phyloP scores from a whole-genome alignment of 805 yeast species.

The Candida pseudofarinosa region DNA sequence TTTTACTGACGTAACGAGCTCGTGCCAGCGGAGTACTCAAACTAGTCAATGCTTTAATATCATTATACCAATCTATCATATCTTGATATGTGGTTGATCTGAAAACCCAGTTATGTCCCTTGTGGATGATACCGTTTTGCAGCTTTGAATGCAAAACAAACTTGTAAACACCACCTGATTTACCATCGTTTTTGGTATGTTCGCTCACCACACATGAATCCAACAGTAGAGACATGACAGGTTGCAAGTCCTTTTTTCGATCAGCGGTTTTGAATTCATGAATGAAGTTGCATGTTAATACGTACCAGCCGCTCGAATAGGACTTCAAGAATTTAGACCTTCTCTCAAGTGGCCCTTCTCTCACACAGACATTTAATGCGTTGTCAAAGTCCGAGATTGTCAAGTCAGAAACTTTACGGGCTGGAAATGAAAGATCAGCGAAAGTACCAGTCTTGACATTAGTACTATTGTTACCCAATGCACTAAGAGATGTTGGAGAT shows the following conservation, averaged over 20 bases:
- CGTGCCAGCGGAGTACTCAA: slow-evolving; percentile 59
- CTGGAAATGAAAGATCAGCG: slow-evolving; percentile 36
- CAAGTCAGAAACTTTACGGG: slow-evolving; percentile 45
- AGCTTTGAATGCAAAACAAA: slow-evolving; percentile 73
- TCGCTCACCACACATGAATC: slow-evolving; percentile 80
- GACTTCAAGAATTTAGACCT: slow-evolving; percentile 88
- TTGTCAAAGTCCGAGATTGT: slow-evolving; percentile 65
- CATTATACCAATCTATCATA: slow-evolving; percentile 84
- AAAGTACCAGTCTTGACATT: slow-evolving; percentile 32
- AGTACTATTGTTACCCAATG: slow-evolving; percentile 23
- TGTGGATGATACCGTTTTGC: slow-evolving; percentile 67
- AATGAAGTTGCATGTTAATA: slow-evolving; percentile 78
- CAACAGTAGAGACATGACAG: slow-evolving; percentile 77
- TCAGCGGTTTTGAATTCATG: slow-evolving; percentile 88
- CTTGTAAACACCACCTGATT: slow-evolving; percentile 55
- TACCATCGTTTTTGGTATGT: slow-evolving; percentile 70
- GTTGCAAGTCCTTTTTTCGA: slow-evolving; percentile 73
- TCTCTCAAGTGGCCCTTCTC: slow-evolving; percentile 81
- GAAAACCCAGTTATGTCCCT: slow-evolving; percentile 94
- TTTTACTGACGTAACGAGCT: slow-evolving; percentile 37
- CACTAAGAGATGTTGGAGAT: slow-evolving; percentile 21
- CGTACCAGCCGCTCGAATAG: slow-evolving; percentile 89
- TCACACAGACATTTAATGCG: slow-evolving; percentile 57
- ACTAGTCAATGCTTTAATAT: slow-evolving; percentile 62
- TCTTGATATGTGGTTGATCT: slow-evolving; percentile 76